Conservation (phyloP, 768 basidiomycete species). For the Solioccasus polychromus region DNA sequence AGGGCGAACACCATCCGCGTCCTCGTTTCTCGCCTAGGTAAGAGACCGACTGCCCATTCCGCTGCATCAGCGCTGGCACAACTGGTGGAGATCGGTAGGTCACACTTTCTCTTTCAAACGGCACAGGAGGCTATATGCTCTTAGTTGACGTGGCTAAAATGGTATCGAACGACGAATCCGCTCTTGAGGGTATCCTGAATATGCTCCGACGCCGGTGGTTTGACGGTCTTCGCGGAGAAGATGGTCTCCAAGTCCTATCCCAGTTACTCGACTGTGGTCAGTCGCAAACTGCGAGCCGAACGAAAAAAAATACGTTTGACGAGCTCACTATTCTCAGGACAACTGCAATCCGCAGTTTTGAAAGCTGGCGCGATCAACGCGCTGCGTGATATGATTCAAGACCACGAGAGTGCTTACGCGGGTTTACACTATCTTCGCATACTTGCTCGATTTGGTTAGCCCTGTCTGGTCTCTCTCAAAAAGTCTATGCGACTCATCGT, state of each 20-base stretch:
- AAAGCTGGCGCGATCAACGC: constrained; percentile 10
- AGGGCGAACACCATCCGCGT: constrained; percentile 10
- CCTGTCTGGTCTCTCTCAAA: not conserved
- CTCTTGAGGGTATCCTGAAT: constrained; percentile 5
- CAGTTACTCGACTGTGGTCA: constrained; percentile 21
- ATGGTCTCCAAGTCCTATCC: constrained; percentile 19
- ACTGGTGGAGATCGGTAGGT: constrained; percentile 21
- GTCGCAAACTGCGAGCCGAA: not conserved
- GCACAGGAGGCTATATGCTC: no score
- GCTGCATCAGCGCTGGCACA: constrained; percentile 18
- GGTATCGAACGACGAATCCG: constrained; percentile 2
- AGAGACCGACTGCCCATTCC: constrained; percentile 16
- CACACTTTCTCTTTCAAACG: constrained; percentile 14
- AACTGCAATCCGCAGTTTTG: constrained; percentile 14
- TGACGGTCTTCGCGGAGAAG: constrained; percentile 26
- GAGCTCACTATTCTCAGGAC: constrained; percentile 6
- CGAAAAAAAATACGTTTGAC: not conserved
- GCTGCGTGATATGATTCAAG: constrained; percentile 16
- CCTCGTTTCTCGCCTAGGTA: constrained; percentile 16
- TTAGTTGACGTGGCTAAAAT: constrained; percentile 12
- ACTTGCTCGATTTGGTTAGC: constrained; percentile 18
- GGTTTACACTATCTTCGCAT: constrained; percentile 24
- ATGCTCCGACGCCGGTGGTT: constrained; percentile 30
- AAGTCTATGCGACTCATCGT: not conserved
- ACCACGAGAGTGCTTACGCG: constrained; percentile 11